These are phyloP conservation scores for Aspergillus saccharolyticus DNA, from an alignment of 495 filamentous ascomycete genomes.

Conservation along the genomic window DNA sequence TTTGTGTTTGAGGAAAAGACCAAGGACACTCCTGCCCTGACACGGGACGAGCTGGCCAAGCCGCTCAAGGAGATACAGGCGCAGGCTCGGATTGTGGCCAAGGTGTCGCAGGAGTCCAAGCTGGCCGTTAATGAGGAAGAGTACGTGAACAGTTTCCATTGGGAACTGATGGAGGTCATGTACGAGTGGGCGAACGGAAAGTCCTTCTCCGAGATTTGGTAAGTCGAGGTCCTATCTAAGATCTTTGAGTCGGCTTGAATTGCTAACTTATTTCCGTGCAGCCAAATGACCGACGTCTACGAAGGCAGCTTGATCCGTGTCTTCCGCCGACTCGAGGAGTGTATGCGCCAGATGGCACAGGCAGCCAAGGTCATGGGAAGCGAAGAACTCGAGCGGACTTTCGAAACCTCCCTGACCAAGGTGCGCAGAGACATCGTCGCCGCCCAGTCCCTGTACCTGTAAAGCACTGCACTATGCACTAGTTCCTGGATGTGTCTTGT, in stretches of 20 bases:
- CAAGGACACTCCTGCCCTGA: constrained; percentile 58
- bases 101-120: constrained; percentile 90
- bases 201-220: constrained; percentile 94
- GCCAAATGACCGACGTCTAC: constrained; percentile 98
- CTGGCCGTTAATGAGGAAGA: constrained; percentile 86
- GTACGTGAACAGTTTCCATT: constrained; percentile 81
- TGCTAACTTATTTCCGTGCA: constrained; percentile 34
- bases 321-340: constrained; percentile 91
- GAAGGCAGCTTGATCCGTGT: constrained; percentile 93
- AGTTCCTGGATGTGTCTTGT: neutral
- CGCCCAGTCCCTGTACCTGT: constrained; percentile 87
- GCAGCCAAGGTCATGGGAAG: constrained; percentile 96
- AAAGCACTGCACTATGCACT: neutral
- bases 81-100: constrained; percentile 80
- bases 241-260: neutral
- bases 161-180: constrained; percentile 93
- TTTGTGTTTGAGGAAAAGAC: constrained; percentile 98
- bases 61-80: constrained; percentile 78
- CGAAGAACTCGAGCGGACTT: constrained; percentile 84
- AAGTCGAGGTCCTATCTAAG: constrained; percentile 27
- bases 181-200: constrained; percentile 90
- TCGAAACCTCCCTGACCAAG: constrained; percentile 76
- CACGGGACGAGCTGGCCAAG: constrained; percentile 75
- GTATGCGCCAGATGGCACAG: constrained; percentile 96
- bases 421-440: constrained; percentile 89